Evolutionary conservation across 768 basidiomycete species (phyloP).

Genomic region (Hygrocybe coccinea): DNA sequence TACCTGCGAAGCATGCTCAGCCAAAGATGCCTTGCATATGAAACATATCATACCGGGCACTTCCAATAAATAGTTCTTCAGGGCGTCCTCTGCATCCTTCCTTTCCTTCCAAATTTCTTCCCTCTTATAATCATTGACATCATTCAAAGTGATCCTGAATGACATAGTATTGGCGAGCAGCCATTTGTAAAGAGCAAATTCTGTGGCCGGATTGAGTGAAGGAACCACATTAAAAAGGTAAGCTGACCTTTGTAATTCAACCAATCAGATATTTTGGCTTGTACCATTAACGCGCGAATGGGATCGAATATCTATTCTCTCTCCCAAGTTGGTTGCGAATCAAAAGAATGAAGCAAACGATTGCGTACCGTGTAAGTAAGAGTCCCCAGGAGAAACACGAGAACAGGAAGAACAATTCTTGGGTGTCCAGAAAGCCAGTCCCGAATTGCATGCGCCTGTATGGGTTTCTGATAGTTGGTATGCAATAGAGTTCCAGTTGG

Average conservation of each 20-base stretch:
- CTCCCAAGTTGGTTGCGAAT: constrained; percentile 1
- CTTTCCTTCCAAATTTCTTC: constrained; percentile 86
- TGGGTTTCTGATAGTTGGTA: constrained; percentile 55
- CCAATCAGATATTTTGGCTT: constrained; percentile 77
- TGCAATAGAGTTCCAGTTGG: constrained; percentile 31
- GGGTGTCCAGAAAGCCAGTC: constrained; percentile 88
- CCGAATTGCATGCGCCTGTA: constrained; percentile 61
- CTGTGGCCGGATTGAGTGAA: too few species aligned
- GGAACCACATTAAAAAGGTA: neutral
- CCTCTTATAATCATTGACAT: constrained; percentile 13
- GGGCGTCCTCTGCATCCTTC: constrained; percentile 61
- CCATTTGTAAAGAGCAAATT: constrained; percentile 75
- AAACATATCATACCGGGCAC: constrained; percentile 52
- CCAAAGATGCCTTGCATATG: too few species aligned
- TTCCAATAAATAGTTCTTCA: constrained; percentile 73
- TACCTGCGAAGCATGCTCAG: constrained; percentile 39
- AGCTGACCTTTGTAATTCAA: constrained; percentile 69
- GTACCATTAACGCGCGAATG: constrained; percentile 76
- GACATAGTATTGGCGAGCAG: constrained; percentile 53
- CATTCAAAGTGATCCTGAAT: neutral
- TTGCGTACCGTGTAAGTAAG: constrained; percentile 76
- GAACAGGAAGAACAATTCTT: constrained; percentile 69
- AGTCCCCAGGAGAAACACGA: constrained; percentile 85
- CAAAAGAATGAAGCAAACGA: neutral
- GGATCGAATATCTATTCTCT: constrained; percentile 79